Evolutionary conservation across 306 rosid species (phyloP).

Genomic region (Citrullus amarus): DNA sequence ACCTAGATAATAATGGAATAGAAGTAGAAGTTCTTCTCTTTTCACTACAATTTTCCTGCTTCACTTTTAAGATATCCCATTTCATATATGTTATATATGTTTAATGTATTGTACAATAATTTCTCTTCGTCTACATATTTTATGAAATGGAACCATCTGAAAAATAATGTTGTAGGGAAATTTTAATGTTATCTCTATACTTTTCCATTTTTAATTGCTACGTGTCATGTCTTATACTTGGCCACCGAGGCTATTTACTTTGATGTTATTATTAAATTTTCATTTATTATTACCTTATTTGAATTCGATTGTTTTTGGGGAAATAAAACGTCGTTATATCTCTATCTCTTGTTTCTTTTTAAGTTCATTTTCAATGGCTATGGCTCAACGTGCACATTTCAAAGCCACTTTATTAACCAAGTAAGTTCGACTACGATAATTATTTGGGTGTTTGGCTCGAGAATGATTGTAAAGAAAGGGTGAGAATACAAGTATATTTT

Average conservation of each 20-base stretch:
- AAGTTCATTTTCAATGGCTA: too few species aligned
- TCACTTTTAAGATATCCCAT: background rate
- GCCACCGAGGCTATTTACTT: background rate
- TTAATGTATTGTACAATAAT: background rate
- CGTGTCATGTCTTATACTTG: background rate
- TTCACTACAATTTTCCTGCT: background rate
- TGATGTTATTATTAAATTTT: background rate
- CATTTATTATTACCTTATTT: too few species aligned
- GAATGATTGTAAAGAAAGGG: too few species aligned
- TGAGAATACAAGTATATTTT: too few species aligned
- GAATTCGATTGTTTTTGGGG: too few species aligned
- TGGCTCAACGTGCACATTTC: too few species aligned
- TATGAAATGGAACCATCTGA: background rate
- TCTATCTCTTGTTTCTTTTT: too few species aligned
- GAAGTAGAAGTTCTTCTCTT: background rate
- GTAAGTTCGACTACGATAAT: too few species aligned
- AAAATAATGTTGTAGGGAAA: background rate
- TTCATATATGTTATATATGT: background rate
- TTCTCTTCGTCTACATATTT: background rate
- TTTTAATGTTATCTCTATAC: background rate
- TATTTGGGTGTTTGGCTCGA: too few species aligned
- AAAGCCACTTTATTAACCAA: too few species aligned
- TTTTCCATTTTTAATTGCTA: background rate
- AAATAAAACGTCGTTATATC: too few species aligned
- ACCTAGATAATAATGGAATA: background rate